Base-by-base conservation (phyloP, 2,329 filamentous ascomycete genomes). In the Ophiostoma triangulosporum region DNA sequence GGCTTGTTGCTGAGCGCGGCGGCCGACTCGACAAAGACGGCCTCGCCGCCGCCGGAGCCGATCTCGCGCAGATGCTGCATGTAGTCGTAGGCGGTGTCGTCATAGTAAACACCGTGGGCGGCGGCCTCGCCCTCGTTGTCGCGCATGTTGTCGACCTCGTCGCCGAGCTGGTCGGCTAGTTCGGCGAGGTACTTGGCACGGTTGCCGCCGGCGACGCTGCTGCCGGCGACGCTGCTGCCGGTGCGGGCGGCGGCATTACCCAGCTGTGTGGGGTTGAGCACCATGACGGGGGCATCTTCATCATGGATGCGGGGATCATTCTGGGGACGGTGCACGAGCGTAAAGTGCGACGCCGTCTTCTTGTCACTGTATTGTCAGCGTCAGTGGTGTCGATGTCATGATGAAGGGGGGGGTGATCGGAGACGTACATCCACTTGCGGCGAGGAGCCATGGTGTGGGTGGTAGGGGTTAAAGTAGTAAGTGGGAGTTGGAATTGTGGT, bases 31-130 rank as follows among this genome's bases (percentile, higher is more conserved):
- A 98, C 77, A 64, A 95, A 97, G 48, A 90, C 82, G 29, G 84
- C 80, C 53, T 89, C 84, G 29, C 86, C 86, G 24, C 80, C 80
- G 6, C 78, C 88, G 43, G 73, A 68, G 54, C 83, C 83, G n/a
- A 98, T 72, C 62, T 97, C 93, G 53, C 89, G 85, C 76, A 98
- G 73, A 69, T 98, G 93, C 69, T 98, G 93, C 93, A 98, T 98
- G 71, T 98, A 98, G 69, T 98, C 93, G 70, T 98, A 98, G 64
- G 88, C 80, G 59, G 87, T 85, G 69, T 98, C 93, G 69, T 98
- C 94, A 68, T 78, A 98, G 74, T 86, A 98, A 59, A 98, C 80
- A 59, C 93, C 93, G 69, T 96, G 81, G 66, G 86, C 87, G 60
- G 94, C 93, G 8, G 94, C 93, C 70, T 98, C 90, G 62, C 94